These are phyloP conservation scores for Cladosporium sp. DNA, from an alignment of 2,329 filamentous ascomycete species.

Conservation along the genomic window DNA sequence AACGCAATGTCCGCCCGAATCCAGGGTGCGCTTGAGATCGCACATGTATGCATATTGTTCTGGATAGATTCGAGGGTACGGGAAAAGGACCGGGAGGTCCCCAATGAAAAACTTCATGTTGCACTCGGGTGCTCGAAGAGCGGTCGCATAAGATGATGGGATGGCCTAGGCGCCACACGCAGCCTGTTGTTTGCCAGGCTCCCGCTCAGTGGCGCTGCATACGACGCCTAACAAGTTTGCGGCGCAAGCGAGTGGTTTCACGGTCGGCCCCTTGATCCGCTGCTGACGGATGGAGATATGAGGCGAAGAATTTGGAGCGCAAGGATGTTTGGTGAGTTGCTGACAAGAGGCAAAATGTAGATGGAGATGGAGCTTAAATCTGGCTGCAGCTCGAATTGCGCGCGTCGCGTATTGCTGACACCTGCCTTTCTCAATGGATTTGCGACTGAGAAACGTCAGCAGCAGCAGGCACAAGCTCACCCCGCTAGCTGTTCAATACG, in stretches of 20 bases:
- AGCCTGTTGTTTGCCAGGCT: not conserved
- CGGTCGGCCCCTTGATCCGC: not conserved
- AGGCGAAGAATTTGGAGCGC: not conserved
- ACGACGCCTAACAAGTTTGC: not conserved
- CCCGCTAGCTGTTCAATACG: not conserved
- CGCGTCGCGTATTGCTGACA: not conserved
- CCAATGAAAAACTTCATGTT: conserved; percentile 79
- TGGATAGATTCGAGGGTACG: conserved; percentile 71
- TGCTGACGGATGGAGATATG: too few species aligned
- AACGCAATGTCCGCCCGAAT: conserved; percentile 91
- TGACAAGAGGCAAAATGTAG: not conserved
- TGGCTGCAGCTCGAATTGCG: not conserved
- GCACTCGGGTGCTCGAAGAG: conserved; percentile 12
- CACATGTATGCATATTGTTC: conserved; percentile 80
- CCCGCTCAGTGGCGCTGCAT: not conserved
- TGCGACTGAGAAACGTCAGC: too few species aligned
- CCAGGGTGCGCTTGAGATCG: conserved; percentile 82
- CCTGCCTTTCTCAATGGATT: too few species aligned
- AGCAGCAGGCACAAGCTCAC: not conserved
- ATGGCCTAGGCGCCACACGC: not conserved
- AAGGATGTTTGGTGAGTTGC: not conserved
- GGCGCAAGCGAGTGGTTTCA: not conserved
- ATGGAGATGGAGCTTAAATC: not conserved
- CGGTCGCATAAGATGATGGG: not conserved
- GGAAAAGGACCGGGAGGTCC: conserved; percentile 67